Evolutionary conservation across 2,329 filamentous ascomycete genomes (phyloP), one percentile per base, ranked within the genome.

Genomic region (Atkinsonella texensis): DNA sequence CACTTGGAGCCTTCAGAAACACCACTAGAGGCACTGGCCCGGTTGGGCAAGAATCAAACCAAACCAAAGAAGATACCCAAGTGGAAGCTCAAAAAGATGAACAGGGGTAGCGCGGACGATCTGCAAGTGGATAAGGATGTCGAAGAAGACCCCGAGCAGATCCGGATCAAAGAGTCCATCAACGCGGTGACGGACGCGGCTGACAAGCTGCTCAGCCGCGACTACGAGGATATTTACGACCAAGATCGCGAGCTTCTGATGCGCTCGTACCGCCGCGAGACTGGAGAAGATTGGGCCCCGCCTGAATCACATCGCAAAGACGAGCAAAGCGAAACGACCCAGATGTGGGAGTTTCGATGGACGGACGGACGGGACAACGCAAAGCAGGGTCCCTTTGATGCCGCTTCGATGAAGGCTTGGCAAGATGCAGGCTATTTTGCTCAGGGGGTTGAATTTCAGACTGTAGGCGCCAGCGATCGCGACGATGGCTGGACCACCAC

Each of bases 171-270:
- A 63, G 75, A 84, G 54, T 79, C 82, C 0, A 89, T 98, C 52
- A 78, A 91, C 60, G 75, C 79, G 46, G 87, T 98, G 56, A 97
- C 93, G 0, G 89, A 87, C 44, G 89, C 91, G 10, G 90, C 93
- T 4, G 90, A 96, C 68, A 85, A 87, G 56, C 74, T 98, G 0
- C 79, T 96, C 50, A 84, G 84, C 32, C 77, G 91, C 51, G 90
- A 90, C 18, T 82, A 91, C 56, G 80, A 83, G 2, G 89, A 97
- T n/a, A 84, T 97, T 48, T 98, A 97, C 68, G 89, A 97, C 53
- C 78, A 84, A 44, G 88, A 94, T 64, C 79, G 90, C 52, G 93
- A 97, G 68, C 68, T 85, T 54, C 76, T 98, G 31, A 81, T 90
- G 50, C 78, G 93, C 35, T 85, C 91, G 64, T 97, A 89, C 66